These are phyloP conservation scores for Dispira parvispora DNA, from an alignment of 192 early-diverging fungal genomes.

Conservation along the genomic window DNA sequence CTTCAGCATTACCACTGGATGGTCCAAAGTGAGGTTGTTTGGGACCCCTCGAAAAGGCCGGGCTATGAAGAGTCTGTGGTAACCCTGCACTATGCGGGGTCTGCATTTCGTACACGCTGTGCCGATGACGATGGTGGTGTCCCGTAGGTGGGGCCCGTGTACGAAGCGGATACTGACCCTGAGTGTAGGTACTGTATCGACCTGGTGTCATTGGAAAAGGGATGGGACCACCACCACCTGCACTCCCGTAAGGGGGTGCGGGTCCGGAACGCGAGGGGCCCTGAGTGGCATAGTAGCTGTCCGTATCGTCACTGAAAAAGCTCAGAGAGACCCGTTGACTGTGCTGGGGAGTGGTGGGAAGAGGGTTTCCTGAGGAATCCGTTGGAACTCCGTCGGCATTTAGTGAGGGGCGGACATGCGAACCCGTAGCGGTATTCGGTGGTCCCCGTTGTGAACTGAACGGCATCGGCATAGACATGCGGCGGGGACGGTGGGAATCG, in stretches of 20 bases:
- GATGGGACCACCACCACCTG: neutral
- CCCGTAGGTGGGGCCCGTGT: conserved; percentile 4
- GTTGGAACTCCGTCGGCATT: too few species aligned
- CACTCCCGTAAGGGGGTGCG: conserved; percentile 2
- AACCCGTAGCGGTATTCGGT: neutral
- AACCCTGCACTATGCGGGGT: neutral
- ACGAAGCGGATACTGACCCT: neutral
- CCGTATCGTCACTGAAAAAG: conserved; percentile 4
- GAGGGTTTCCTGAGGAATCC: neutral
- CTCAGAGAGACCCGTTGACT: neutral
- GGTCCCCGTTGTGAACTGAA: neutral
- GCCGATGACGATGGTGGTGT: conserved; percentile 10
- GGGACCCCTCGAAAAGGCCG: neutral
- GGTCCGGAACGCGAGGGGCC: neutral
- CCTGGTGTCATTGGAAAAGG: conserved; percentile 2
- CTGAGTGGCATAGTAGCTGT: neutral
- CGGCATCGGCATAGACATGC: conserved; percentile 9
- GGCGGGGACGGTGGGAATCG: neutral
- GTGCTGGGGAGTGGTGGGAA: neutral
- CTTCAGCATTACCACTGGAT: neutral
- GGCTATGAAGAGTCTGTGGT: neutral
- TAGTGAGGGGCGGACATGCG: neutral
- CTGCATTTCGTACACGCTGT: neutral
- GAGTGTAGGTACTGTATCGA: conserved; percentile 3
- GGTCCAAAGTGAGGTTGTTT: neutral